Percentiles rank a stretch among this genome's conserved stretches.
phyloP scores from a whole-genome alignment of 2,329 filamentous ascomycete species.

The Diatrype stigma region DNA sequence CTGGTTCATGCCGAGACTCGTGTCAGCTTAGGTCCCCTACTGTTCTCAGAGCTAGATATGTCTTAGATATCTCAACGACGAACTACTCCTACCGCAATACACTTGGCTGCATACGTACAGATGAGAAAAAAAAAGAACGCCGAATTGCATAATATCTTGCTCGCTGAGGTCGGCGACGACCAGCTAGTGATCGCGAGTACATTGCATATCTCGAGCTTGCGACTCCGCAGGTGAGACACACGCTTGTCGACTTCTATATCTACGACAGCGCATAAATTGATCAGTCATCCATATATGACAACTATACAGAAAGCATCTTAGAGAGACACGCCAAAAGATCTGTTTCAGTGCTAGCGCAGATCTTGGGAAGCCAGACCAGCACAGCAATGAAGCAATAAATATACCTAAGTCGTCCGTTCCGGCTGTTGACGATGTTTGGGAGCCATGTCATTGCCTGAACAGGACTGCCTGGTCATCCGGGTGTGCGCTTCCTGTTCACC shows the following conservation, averaged over 20 bases:
- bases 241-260: background rate
- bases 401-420: background rate
- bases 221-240: background rate
- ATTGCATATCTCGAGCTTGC: background rate
- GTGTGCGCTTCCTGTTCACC: too few relatives aligned
- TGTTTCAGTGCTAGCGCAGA: constrained; percentile 11
- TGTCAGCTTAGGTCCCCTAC: background rate
- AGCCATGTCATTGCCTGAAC: background rate
- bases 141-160: background rate
- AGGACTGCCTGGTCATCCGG: background rate
- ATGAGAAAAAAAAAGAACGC: background rate
- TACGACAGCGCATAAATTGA: background rate
- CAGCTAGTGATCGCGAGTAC: background rate
- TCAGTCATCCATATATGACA: background rate
- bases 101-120: background rate
- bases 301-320: background rate
- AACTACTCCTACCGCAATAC: background rate
- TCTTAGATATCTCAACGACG: background rate
- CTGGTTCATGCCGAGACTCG: background rate
- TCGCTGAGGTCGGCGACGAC: background rate
- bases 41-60: background rate
- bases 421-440: background rate
- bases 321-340: constrained; percentile 1
- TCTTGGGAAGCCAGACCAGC: too few relatives aligned
- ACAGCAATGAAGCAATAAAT: too few relatives aligned